Base-by-base conservation (phyloP, 2,329 filamentous ascomycete species). In the Trichoderma harzianum region DNA sequence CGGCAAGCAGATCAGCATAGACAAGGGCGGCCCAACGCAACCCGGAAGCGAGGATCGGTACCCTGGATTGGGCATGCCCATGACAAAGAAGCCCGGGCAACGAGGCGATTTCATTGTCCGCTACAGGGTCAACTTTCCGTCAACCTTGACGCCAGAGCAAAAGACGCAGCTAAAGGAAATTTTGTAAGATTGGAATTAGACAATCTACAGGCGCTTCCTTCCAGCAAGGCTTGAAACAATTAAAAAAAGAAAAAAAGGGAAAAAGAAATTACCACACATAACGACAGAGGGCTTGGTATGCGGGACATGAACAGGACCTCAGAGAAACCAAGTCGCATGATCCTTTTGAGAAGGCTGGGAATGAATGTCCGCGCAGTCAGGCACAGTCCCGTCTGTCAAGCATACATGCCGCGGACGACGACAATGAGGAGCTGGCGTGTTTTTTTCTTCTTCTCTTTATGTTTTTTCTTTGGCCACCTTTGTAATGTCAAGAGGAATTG, bases 81-180 rank as follows among this genome's bases (percentile, higher is more conserved):
- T 96, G 78, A 93, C 93, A 73, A 98, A 97, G 87, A 95, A 94
- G 80, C 93, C 93, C 0, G 89, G 85, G 72, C 88, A 94, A 77
- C 89, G 95, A 71, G 96, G 96, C 28, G 94, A 97, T 79, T 93
- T 99, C 75, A 84, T 98, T 72, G 88, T 99, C 72, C 92, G 91
- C 73, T 95, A 97, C 78, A 96, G 96, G 78, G 95, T 99, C 81
- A 95, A 93, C 79, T 98, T 97, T 84, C 96, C 96, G 0, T 91
- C 90, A 3, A 91, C 83, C 53, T 82, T 99, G 82, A 95, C 93
- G 5, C 71, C 87, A 8, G 84, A 87, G 5, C 95, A 98, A 84
- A 98, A 97, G 86, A 84, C 90, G 74, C 87, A 92, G 79, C 82
- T 99, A 75, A 93, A 88, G 82, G 91, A 95, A 77, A 93, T 97